Evolutionary conservation across 306 rosid genomes (phyloP).

Genomic region (Fragaria vesca): DNA sequence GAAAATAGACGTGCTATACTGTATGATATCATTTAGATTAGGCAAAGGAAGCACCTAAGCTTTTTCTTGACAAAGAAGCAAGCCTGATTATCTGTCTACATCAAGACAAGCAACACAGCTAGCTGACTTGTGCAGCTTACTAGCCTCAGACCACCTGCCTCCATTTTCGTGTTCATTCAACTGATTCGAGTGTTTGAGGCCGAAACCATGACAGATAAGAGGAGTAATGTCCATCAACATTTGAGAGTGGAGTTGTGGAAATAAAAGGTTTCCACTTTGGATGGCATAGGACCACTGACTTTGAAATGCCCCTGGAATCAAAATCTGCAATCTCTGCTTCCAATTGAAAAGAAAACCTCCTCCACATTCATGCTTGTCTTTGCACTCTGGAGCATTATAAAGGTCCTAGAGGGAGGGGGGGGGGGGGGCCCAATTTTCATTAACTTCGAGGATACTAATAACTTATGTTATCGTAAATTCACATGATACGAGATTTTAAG

Average conservation of each 20-base stretch:
- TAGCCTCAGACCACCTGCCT: conserved; percentile 31
- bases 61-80: conserved; percentile 12
- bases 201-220: conserved; percentile 20
- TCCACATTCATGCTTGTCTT: too few species aligned
- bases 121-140: conserved; percentile 51
- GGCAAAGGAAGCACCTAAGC: background rate
- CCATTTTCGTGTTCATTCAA: conserved; percentile 47
- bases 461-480: too few species aligned
- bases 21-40: background rate
- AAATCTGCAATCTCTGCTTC: conserved; percentile 75
- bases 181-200: conserved; percentile 45
- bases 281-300: background rate
- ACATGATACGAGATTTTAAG: too few species aligned
- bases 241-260: conserved; percentile 10
- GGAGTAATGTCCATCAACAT: background rate
- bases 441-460: too few species aligned
- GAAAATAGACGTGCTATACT: background rate
- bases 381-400: too few species aligned
- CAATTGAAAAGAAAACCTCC: too few species aligned
- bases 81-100: conserved; percentile 9
- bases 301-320: conserved; percentile 41
- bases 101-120: conserved; percentile 42
- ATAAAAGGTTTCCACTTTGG: conserved; percentile 9
- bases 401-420: too few species aligned
- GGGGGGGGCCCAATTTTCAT: too few species aligned